phyloP scores from a whole-genome alignment of 495 filamentous ascomycete species.

The Tuber magnatum region DNA sequence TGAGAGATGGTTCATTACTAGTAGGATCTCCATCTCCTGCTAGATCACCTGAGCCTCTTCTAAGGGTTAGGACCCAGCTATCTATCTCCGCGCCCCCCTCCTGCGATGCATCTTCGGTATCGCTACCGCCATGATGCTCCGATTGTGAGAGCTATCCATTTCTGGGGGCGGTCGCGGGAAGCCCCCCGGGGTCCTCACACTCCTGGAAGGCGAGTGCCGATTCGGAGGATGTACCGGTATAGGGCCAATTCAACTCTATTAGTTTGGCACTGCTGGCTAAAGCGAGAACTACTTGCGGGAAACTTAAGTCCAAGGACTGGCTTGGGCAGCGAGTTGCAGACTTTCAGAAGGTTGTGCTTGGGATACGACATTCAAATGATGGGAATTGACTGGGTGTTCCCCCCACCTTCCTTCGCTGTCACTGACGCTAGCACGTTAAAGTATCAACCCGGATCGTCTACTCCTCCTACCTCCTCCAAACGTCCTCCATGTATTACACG shows the following conservation, averaged over 20 bases:
- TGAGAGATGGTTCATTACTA: slow-evolving; percentile 52
- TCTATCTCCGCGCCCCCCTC: slow-evolving; percentile 51
- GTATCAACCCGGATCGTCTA: slow-evolving; percentile 41
- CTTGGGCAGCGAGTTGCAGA: slow-evolving; percentile 40
- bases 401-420: not conserved
- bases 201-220: slow-evolving; percentile 36
- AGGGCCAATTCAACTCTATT: slow-evolving; percentile 39
- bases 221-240: slow-evolving; percentile 30
- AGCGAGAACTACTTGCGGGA: slow-evolving; percentile 15
- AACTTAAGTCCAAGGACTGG: slow-evolving; percentile 22
- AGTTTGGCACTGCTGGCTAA: slow-evolving; percentile 38
- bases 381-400: slow-evolving; percentile 38
- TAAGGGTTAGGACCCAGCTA: slow-evolving; percentile 50
- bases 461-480: slow-evolving; percentile 32
- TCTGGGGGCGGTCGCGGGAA: slow-evolving; percentile 42
- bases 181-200: slow-evolving; percentile 41
- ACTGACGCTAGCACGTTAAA: no score
- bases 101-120: slow-evolving; percentile 48
- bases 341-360: slow-evolving; percentile 41
- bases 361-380: slow-evolving; percentile 44
- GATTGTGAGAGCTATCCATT: slow-evolving; percentile 45
- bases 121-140: slow-evolving; percentile 44
- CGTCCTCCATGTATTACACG: slow-evolving; percentile 33
- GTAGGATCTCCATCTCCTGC: slow-evolving; percentile 57
- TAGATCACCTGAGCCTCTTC: slow-evolving; percentile 57